Conservation (phyloP, 371 early-diverging fungal genomes). For the Fennellomyces sp. region DNA sequence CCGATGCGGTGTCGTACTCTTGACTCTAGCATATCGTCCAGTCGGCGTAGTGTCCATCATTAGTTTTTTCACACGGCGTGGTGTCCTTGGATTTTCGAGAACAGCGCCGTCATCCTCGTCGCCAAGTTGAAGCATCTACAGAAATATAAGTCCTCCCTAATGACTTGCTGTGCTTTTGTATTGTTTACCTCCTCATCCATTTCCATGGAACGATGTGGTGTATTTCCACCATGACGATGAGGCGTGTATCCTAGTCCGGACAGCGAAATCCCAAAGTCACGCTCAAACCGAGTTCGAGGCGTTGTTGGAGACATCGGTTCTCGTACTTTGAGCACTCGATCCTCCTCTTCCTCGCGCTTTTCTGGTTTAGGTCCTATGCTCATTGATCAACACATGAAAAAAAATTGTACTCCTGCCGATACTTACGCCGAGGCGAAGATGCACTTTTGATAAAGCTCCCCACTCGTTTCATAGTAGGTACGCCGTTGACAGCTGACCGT, state of each 20-base stretch:
- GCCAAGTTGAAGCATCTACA: too few relatives aligned
- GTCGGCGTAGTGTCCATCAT: conserved; percentile 12
- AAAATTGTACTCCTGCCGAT: background rate
- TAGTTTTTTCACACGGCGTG: background rate
- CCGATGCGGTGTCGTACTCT: background rate
- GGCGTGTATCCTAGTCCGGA: conserved; percentile 9
- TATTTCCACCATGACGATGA: conserved; percentile 4
- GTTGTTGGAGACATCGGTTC: conserved; percentile 8
- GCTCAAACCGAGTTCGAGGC: conserved; percentile 6
- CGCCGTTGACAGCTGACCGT: conserved; percentile 2
- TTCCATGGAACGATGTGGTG: background rate
- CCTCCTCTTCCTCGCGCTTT: conserved; percentile 5
- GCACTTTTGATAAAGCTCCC: conserved; percentile 2
- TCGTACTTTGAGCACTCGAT: conserved; percentile 7
- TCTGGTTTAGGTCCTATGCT: background rate
- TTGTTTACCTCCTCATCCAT: too few relatives aligned
- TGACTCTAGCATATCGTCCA: background rate
- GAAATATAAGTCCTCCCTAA: too few relatives aligned
- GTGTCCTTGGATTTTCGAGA: background rate
- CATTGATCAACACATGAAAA: background rate
- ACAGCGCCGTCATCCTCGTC: background rate
- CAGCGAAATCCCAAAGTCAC: conserved; percentile 5
- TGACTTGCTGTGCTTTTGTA: too few relatives aligned
- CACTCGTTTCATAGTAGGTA: conserved; percentile 6
- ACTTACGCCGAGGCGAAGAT: conserved; percentile 1